A percentile compares a stretch with the other conserved stretches of the same genome.
These are phyloP conservation scores for Euphorbia peplus DNA, from an alignment of 345 rosid genomes.

Conservation along the genomic window DNA sequence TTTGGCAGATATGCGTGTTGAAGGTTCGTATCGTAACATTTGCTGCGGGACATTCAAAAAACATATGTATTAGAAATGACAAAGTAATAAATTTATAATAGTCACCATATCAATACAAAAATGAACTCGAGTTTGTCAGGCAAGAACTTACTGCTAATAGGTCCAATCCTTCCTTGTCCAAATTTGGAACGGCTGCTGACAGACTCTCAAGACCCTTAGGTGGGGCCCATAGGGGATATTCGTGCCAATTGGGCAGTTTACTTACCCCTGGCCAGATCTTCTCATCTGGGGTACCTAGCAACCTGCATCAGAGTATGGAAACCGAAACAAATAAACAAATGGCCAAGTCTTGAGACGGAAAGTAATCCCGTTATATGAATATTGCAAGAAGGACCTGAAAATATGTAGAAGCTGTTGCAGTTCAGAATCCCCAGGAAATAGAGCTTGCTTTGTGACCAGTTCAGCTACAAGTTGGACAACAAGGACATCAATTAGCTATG, in stretches of 20 bases:
- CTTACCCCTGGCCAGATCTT: conserved; percentile 91
- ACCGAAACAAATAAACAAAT: not conserved
- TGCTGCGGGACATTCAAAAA: conserved; percentile 45
- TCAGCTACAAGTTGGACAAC: conserved; percentile 48
- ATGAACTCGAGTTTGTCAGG: not conserved
- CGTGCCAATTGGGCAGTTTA: conserved; percentile 89
- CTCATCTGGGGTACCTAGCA: conserved; percentile 92
- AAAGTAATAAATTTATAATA: not conserved
- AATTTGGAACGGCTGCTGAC: conserved; percentile 57
- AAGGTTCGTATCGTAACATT: conserved; percentile 90
- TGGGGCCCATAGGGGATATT: conserved; percentile 90
- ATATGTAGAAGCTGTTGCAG: conserved; percentile 93
- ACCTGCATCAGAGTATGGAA: conserved; percentile 37
- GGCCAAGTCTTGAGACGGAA: not conserved
- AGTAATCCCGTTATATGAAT: not conserved
- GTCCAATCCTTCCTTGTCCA: conserved; percentile 70
- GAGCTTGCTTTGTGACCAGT: conserved; percentile 75
- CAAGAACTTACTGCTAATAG: conserved; percentile 57
- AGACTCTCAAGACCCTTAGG: conserved; percentile 70
- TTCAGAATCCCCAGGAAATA: conserved; percentile 93
- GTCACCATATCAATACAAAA: not conserved
- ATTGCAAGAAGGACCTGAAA: conserved; percentile 48
- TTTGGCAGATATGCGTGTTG: conserved; percentile 82
- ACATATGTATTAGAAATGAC: not conserved
- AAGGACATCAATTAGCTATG: conserved; percentile 9